phyloP scores from a whole-genome alignment of 2,329 filamentous ascomycete genomes.

The Fusarium sp. region DNA sequence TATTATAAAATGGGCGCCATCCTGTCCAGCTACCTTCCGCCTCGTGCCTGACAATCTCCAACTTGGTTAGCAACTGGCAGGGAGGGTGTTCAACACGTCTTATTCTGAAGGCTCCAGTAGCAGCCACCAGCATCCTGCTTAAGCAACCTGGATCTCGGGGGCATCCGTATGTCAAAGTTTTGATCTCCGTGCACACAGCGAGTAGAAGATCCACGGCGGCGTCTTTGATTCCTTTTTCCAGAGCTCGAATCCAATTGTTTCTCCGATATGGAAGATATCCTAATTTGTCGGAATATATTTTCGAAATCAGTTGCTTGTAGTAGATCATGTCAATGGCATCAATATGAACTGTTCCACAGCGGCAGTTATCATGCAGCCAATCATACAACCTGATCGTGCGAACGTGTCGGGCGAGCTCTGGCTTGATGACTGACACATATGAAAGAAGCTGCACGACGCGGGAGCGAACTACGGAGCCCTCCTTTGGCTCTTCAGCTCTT shows the following conservation, averaged over 20 bases:
- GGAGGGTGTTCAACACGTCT: fast-evolving
- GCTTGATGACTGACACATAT: background rate
- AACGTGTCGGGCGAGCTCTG: background rate
- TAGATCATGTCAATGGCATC: fast-evolving
- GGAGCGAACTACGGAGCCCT: background rate
- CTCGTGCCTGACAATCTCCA: background rate
- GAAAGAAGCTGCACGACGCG: background rate
- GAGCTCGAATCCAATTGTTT: fast-evolving
- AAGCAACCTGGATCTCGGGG: background rate
- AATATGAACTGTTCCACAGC: background rate
- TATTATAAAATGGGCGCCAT: fast-evolving
- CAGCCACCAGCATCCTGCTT: fast-evolving
- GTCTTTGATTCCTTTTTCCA: fast-evolving
- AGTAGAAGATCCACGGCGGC: background rate
- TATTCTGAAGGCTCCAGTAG: background rate
- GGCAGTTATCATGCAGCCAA: fast-evolving
- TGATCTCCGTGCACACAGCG: background rate
- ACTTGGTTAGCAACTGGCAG: background rate
- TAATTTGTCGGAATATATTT: fast-evolving
- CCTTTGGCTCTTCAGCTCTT: background rate
- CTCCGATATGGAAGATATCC: fast-evolving
- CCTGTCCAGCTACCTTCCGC: fast-evolving
- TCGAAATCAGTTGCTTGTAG: fast-evolving
- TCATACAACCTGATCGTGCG: background rate
- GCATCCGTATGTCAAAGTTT: background rate